Conservation (phyloP, 2,329 filamentous ascomycete genomes). For the Neofusicoccum cordaticola region DNA sequence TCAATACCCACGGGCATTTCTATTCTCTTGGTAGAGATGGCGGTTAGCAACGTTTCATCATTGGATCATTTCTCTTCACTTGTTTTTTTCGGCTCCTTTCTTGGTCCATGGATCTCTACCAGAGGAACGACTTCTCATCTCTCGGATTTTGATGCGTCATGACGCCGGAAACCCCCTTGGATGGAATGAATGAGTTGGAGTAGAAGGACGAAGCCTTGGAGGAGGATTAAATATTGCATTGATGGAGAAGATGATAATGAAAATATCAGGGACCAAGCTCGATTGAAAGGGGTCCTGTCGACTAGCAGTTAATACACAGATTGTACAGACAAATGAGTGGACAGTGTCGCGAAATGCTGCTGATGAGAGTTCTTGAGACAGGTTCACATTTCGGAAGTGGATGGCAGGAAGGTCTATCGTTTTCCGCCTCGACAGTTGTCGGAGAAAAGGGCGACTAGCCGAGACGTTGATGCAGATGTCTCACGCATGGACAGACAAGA, state of each 20-base stretch:
- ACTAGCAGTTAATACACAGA: neutral
- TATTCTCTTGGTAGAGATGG: neutral
- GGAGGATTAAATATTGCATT: neutral
- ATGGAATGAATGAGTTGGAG: neutral
- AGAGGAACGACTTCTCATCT: neutral
- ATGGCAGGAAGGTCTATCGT: no score
- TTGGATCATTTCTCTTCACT: neutral
- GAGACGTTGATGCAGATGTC: neutral
- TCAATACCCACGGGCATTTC: slow-evolving; percentile 2
- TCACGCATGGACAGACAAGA: neutral
- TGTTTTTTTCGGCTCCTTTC: neutral
- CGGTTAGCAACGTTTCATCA: neutral
- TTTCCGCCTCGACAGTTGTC: no score
- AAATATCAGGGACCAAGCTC: neutral
- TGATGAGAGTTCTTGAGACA: neutral
- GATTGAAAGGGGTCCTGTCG: neutral
- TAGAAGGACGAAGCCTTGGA: neutral
- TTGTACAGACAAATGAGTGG: neutral
- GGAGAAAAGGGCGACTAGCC: no score
- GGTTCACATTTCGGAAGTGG: neutral
- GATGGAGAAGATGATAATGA: neutral
- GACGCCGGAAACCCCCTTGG: neutral
- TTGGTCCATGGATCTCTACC: neutral
- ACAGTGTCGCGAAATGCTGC: no score
- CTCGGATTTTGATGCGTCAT: neutral